A percentile compares a stretch with the other conserved stretches of the same genome.
Evolutionary conservation across 495 filamentous ascomycete species (phyloP).

Genomic region (Daldinia bambusicola): DNA sequence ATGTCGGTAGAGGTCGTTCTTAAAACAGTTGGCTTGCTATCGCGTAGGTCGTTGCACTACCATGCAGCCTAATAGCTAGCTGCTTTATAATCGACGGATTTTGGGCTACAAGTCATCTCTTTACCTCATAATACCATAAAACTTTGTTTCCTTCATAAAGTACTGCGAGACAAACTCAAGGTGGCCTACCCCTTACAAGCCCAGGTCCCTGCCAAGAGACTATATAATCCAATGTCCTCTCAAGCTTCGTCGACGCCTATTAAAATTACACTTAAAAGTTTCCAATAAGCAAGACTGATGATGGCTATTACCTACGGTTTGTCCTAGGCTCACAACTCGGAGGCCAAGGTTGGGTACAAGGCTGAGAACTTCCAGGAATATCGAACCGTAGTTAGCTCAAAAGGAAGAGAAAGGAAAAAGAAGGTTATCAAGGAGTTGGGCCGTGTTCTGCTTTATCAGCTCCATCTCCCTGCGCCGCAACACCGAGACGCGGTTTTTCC

Average conservation of each 20-base stretch:
- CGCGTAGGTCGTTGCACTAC: background rate
- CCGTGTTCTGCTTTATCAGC: too few relatives aligned
- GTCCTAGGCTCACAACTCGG: background rate
- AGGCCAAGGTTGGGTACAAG: background rate
- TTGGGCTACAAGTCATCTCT: background rate
- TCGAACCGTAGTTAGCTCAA: background rate
- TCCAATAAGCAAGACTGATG: background rate
- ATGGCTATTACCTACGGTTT: background rate
- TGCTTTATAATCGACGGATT: background rate
- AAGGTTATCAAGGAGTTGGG: too few relatives aligned
- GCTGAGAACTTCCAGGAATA: background rate
- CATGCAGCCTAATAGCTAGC: background rate
- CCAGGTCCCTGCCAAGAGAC: background rate
- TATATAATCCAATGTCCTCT: background rate
- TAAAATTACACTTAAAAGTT: background rate
- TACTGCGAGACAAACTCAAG: background rate
- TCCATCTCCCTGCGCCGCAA: too few relatives aligned
- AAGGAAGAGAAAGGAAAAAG: too few relatives aligned
- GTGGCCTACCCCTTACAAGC: background rate
- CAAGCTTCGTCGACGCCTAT: background rate
- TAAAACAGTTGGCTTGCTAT: background rate
- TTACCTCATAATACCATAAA: conserved; percentile 1
- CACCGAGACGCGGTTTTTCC: too few relatives aligned
- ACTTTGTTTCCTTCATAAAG: background rate
- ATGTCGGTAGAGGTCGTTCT: background rate